A percentile compares a stretch with the other conserved stretches of the same genome.
phyloP scores from a whole-genome alignment of 129 eudicot genomes.

The Silybum marianum region DNA sequence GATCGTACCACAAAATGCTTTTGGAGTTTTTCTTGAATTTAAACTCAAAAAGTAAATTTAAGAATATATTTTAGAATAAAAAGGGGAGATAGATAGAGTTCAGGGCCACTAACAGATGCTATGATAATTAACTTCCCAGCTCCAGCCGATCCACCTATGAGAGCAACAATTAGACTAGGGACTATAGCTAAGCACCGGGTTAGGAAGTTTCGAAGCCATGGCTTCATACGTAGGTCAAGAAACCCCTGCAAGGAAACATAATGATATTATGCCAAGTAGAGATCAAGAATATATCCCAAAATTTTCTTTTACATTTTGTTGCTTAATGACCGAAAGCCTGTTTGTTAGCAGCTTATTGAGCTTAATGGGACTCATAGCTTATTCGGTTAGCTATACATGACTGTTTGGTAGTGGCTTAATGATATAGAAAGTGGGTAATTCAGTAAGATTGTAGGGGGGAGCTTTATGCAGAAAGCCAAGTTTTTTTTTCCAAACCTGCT shows the following conservation, averaged over 20 bases:
- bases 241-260: conserved; percentile 63
- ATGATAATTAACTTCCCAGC: conserved; percentile 91
- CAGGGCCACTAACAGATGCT: conserved; percentile 66
- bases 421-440: too few relatives aligned
- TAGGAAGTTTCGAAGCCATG: conserved; percentile 85
- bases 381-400: too few relatives aligned
- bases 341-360: too few relatives aligned
- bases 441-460: too few relatives aligned
- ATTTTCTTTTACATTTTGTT: not conserved
- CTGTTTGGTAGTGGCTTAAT: too few relatives aligned
- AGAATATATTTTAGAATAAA: not conserved
- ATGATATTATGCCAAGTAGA: not conserved
- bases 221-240: conserved; percentile 85
- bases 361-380: too few relatives aligned
- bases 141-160: conserved; percentile 94
- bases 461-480: too few relatives aligned
- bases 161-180: conserved; percentile 90
- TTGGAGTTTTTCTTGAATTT: not conserved
- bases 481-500: too few relatives aligned
- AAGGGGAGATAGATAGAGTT: not conserved
- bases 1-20: not conserved
- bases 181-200: conserved; percentile 91
- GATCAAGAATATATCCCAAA: conserved; percentile 4
- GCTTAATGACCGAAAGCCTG: not conserved
- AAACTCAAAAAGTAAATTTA: not conserved